Evolutionary conservation across 2,329 filamentous ascomycete species (phyloP), one percentile per base, ranked within the genome.

Genomic region (Fragosphaeria purpurea): DNA sequence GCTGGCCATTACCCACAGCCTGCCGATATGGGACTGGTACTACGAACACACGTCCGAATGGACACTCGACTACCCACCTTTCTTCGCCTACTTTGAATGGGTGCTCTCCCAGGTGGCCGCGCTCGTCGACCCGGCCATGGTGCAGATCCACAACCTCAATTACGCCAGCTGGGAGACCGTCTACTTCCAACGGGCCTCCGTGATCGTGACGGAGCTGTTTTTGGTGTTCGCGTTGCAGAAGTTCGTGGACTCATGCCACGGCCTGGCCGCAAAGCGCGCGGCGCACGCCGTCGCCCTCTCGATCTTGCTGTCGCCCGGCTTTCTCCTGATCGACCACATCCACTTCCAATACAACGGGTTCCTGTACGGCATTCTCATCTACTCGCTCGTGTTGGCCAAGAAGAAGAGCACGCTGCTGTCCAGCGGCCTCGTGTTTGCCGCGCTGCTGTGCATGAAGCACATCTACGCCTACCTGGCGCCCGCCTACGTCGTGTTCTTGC

Each of bases 261-360:
- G 74, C 12, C 37, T 46, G 3, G 64, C 68, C 7, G 78, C 79
- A n/a, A 89, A 82, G 62, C 82, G 81, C 43, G 82, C 87, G 45
- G 85, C 89, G 9, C 89, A 96, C 62, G 88, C 86, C 31, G 87
- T 86, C 44, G 89, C 90, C 31, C 75, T 97, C 50, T 96, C 91
- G 1, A 83, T 98, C 53, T 72, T 97, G 4, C 79, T 97, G 10
- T 97, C 90, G 0, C 93, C 93, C 0, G 93, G 91, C 2, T 79
- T 98, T 38, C 75, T 98, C 53, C 94, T 98, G 64, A 97, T 98
- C 65, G 93, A 98, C 63, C 93, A 98, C 65, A 91, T 96, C 57
- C 90, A 96, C 67, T 98, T 98, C 67, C 93, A 98, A 72, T 98
- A 98, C 72, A 98, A 98, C 71, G 91, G 93, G 41, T 89, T 90